Conservation (phyloP, 2,329 filamentous ascomycete species). For the Plenodomus tracheiphilus region DNA sequence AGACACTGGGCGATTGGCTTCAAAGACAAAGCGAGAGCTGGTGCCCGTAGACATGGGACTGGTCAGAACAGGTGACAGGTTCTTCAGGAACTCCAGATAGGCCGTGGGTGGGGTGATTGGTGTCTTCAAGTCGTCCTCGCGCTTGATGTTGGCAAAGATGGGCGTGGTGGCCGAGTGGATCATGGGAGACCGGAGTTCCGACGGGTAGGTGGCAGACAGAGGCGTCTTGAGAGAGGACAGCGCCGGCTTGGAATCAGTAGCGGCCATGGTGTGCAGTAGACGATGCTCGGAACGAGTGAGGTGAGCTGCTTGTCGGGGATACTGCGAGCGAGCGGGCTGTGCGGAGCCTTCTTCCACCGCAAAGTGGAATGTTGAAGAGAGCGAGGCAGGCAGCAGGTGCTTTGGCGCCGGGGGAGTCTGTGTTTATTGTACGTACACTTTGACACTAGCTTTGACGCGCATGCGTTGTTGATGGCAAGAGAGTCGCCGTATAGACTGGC, state of each 20-base stretch:
- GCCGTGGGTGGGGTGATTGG: constrained; percentile 89
- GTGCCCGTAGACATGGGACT: constrained; percentile 66
- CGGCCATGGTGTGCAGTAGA: constrained; percentile 38
- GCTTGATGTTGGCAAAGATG: constrained; percentile 64
- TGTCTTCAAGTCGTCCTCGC: constrained; percentile 68
- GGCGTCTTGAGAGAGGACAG: constrained; percentile 56
- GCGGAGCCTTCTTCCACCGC: constrained; percentile 33
- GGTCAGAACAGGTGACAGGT: constrained; percentile 70
- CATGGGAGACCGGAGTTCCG: constrained; percentile 65
- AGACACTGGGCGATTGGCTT: constrained; percentile 46
- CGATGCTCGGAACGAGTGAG: constrained; percentile 37
- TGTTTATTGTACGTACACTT: constrained; percentile 38
- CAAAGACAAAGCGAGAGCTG: constrained; percentile 56
- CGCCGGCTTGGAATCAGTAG: constrained; percentile 47
- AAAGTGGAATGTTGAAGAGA: constrained; percentile 29
- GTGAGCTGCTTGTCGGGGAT: constrained; percentile 22
- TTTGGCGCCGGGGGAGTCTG: constrained; percentile 28
- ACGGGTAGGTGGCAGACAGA: constrained; percentile 62
- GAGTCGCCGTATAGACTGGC: constrained; percentile 27
- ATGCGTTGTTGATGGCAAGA: constrained; percentile 39
- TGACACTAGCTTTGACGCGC: constrained; percentile 28
- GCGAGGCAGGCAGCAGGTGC: constrained; percentile 29
- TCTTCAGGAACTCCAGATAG: constrained; percentile 91
- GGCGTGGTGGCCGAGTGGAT: constrained; percentile 52
- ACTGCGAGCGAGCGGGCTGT: constrained; percentile 27